A percentile compares a stretch with the other conserved stretches of the same genome.
Conservation (phyloP, 2,329 filamentous ascomycete genomes). For the Fusarium virguliforme region DNA sequence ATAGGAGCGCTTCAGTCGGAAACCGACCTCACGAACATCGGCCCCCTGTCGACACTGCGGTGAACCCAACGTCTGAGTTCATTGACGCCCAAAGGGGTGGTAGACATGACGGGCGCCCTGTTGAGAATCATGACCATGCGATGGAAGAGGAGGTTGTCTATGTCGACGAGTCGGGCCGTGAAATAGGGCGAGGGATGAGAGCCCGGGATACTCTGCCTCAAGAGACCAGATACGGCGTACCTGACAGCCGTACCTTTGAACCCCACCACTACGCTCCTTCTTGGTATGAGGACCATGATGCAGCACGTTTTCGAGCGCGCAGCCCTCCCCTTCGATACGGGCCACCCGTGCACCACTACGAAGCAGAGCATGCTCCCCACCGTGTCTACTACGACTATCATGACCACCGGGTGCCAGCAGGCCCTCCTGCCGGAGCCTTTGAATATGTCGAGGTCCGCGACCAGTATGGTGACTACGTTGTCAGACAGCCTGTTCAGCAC, state of each 20-base stretch:
- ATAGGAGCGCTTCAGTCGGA: conserved; percentile 42
- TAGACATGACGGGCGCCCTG: conserved; percentile 4
- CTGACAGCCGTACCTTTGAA: conserved; percentile 21
- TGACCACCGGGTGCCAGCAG: conserved; percentile 13
- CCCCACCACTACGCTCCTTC: conserved; percentile 17
- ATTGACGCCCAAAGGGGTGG: conserved; percentile 20
- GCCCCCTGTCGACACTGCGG: neutral
- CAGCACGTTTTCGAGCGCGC: conserved; percentile 30
- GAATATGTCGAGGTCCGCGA: conserved; percentile 65
- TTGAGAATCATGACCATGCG: conserved; percentile 22
- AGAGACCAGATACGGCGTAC: conserved; percentile 24
- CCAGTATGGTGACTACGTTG: conserved; percentile 63
- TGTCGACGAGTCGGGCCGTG: conserved; percentile 47
- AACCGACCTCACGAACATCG: conserved; percentile 28
- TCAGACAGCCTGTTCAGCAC: conserved; percentile 60
- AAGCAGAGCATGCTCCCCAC: conserved; percentile 16
- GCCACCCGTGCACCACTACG: conserved; percentile 23
- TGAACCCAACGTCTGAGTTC: conserved; percentile 15
- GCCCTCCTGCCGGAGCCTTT: conserved; percentile 54
- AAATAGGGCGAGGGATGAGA: conserved; percentile 44
- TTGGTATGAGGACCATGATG: conserved; percentile 29
- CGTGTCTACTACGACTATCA: conserved; percentile 32
- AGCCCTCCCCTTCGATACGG: conserved; percentile 28
- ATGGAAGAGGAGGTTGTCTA: conserved; percentile 49
- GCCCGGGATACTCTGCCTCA: conserved; percentile 37